Evolutionary conservation across 768 basidiomycete species (phyloP), one percentile per base, ranked within the genome.

Genomic region (Agaricus sinodeliciosus): DNA sequence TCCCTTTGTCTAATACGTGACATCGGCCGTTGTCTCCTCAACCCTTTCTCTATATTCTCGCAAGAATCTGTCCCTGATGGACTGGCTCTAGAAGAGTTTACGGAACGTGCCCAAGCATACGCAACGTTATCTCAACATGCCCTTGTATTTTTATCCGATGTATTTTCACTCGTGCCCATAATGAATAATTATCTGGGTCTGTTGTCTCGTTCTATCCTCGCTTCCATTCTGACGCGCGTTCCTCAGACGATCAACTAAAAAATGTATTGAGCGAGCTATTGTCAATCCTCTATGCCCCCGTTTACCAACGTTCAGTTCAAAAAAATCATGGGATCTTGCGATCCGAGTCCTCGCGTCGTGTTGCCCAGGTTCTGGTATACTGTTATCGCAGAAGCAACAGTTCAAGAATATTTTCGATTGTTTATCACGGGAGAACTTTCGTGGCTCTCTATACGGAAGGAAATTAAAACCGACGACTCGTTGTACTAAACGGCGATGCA

Each of bases 111-210:
- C 16, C 65, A 67, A 41, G 72, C 79, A 54, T 57, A 72, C 15
- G 71, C 73, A 9, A 63, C 62, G 2, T 60, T 86, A n/a, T 81
- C 76, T 55, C 76, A 80, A 26, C 66, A 76, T 55, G 78, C 82
- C 3, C 67, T 87, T 26, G 72, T 74, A 55, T 63, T 79, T 44
- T 57, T 80, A 37, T 74, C 80, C 4, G 71, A 72, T 47, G 67
- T 86, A 49, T 73, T 84, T 58, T 67, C 67, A n/a, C 74, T 78
- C 54, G 69, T 69, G 15, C 58, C 65, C 16, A 57, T 85, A 54
- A 68, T 72, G 65, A 59, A 66, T 11, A 60, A 72, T 43, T 80
- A 85, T 58, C 54, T 74, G 12, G 64, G 85, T 87, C 58, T 37
- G 79, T 70, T 19, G 26, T 12, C 18, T 5, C 3, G 8, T 22